These are phyloP conservation scores for Fusarium sp. DNA, from an alignment of 2,329 filamentous ascomycete genomes.

Conservation along the genomic window DNA sequence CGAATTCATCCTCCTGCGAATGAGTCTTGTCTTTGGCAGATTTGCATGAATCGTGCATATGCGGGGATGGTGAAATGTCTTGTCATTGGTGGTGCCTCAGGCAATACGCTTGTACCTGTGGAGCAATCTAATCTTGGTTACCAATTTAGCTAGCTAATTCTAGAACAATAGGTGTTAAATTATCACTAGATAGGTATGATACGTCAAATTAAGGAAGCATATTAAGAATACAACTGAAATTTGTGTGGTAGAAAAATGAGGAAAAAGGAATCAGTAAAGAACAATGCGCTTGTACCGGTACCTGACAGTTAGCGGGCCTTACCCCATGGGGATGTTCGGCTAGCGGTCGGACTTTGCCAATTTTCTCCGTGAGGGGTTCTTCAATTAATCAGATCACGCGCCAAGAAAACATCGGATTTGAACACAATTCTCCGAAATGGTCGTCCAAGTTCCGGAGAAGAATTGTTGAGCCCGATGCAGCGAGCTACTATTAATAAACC, in stretches of 20 bases:
- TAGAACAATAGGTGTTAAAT: too few relatives aligned
- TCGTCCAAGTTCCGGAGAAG: background rate
- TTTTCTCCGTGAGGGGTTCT: slow-evolving; percentile 4
- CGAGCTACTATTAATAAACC: background rate
- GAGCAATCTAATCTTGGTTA: background rate
- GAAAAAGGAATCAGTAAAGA: background rate
- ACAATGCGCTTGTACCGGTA: rapidly evolving
- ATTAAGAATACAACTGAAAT: background rate
- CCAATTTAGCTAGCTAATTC: too few relatives aligned
- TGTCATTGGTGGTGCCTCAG: background rate
- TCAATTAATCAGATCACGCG: background rate
- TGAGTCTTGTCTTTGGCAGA: background rate
- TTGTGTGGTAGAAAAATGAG: background rate
- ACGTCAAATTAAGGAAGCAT: too few relatives aligned
- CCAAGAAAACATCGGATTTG: background rate
- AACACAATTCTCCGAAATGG: background rate
- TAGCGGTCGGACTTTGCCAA: slow-evolving; percentile 1
- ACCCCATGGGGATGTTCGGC: background rate
- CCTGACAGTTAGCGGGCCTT: background rate
- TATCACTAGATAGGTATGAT: too few relatives aligned
- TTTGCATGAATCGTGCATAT: background rate
- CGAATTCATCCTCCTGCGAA: background rate
- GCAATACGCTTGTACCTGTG: background rate
- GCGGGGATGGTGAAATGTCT: background rate
- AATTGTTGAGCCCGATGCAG: background rate